phyloP scores from a whole-genome alignment of 305 asterid genomes.

The Solanum chacoense region DNA sequence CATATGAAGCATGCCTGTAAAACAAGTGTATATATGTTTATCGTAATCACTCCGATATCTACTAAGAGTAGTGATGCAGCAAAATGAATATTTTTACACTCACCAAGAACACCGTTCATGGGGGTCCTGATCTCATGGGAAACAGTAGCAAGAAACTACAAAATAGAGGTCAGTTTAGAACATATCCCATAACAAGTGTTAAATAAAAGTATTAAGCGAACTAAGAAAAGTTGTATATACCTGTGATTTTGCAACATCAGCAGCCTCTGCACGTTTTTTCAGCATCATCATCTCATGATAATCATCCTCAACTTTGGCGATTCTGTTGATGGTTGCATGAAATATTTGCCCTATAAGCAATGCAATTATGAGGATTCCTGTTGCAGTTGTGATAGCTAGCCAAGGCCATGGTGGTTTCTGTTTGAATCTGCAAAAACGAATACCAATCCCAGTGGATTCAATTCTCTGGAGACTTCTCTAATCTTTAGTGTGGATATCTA shows the following conservation, averaged over 20 bases:
- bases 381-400: conserved; percentile 43
- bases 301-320: conserved; percentile 83
- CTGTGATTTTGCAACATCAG: conserved; percentile 90
- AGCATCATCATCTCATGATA: conserved; percentile 64
- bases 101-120: conserved; percentile 92
- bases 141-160: conserved; percentile 93
- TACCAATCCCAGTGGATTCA: background rate
- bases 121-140: conserved; percentile 98
- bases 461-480: background rate
- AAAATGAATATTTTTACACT: conserved; percentile 15
- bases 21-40: background rate
- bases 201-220: background rate
- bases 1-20: conserved; percentile 91
- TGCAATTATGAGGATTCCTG: conserved; percentile 49
- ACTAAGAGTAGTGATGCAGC: background rate
- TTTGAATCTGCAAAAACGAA: conserved; percentile 53
- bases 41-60: background rate
- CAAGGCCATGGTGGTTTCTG: conserved; percentile 85
- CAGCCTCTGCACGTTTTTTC: conserved; percentile 78
- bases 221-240: conserved; percentile 18
- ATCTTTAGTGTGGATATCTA: background rate
- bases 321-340: conserved; percentile 70
- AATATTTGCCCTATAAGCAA: conserved; percentile 60
- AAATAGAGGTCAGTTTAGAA: background rate
- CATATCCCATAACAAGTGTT: background rate